These are phyloP conservation scores for Botryotinia narcissicola DNA, from an alignment of 2,329 filamentous ascomycete genomes.

Conservation along the genomic window DNA sequence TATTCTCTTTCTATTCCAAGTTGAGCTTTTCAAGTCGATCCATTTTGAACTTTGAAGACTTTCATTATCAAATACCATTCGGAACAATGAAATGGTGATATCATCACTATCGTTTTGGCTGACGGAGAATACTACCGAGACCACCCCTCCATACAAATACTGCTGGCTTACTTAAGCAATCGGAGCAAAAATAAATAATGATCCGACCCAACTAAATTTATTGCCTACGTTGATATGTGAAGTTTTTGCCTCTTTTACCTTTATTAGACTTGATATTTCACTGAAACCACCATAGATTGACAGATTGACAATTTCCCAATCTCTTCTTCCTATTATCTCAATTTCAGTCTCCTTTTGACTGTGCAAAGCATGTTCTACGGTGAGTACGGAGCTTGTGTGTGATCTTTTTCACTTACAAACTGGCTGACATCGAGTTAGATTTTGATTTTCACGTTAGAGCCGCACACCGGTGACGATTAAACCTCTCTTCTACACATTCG, in stretches of 20 bases:
- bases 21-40: background rate
- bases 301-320: background rate
- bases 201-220: conserved; percentile 12
- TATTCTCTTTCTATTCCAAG: background rate
- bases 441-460: conserved; percentile 12
- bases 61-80: background rate
- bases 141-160: background rate
- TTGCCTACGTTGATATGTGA: background rate
- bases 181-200: conserved; percentile 18
- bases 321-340: background rate
- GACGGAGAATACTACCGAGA: background rate
- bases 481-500: background rate
- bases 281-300: background rate
- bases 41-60: background rate
- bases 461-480: conserved; percentile 19
- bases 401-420: background rate
- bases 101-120: background rate
- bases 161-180: conserved; percentile 13
- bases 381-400: conserved; percentile 15
- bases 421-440: conserved; percentile 12
- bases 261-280: background rate
- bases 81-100: background rate
- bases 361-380: conserved; percentile 31
- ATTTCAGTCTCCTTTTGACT: conserved; percentile 1
- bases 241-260: conserved; percentile 16